phyloP scores from a whole-genome alignment of 495 filamentous ascomycete genomes.

The Ascobolus immersus region DNA sequence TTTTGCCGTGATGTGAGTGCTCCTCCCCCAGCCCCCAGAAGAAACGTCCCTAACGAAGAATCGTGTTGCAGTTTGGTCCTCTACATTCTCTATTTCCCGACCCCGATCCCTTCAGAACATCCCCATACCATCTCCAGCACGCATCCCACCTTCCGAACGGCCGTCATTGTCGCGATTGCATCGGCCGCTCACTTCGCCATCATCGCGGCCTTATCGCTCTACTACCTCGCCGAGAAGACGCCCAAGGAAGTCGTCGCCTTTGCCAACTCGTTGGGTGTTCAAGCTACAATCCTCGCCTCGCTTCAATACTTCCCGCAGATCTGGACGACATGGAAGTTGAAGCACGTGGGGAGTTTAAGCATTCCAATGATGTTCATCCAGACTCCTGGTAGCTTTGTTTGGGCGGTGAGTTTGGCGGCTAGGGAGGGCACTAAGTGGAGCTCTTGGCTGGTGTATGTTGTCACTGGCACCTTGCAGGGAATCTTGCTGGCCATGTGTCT shows the following conservation, averaged over 20 bases:
- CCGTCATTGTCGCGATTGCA: slow-evolving; percentile 39
- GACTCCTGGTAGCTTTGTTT: slow-evolving; percentile 72
- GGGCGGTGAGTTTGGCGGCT: slow-evolving; percentile 58
- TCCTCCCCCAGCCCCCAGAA: neutral
- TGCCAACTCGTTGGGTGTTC: slow-evolving; percentile 62
- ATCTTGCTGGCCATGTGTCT: slow-evolving; percentile 57
- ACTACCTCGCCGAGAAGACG: slow-evolving; percentile 28
- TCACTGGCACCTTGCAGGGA: slow-evolving; percentile 71
- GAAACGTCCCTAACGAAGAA: slow-evolving; percentile 1
- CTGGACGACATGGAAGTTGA: slow-evolving; percentile 60
- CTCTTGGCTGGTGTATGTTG: slow-evolving; percentile 67
- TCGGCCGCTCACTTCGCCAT: slow-evolving; percentile 50
- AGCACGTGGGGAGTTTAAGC: slow-evolving; percentile 65
- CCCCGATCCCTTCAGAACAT: slow-evolving; percentile 23
- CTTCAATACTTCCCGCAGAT: slow-evolving; percentile 93
- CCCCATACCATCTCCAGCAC: slow-evolving; percentile 17
- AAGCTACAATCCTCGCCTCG: slow-evolving; percentile 49
- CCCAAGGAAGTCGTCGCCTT: slow-evolving; percentile 38
- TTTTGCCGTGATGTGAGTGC: slow-evolving; percentile 67
- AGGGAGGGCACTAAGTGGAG: slow-evolving; percentile 82
- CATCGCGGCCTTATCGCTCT: slow-evolving; percentile 24
- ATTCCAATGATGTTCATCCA: slow-evolving; percentile 98
- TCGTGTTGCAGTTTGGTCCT: slow-evolving; percentile 37
- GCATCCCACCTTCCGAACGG: slow-evolving; percentile 46
- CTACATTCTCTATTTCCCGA: slow-evolving; percentile 69